These are phyloP conservation scores for Lentinula boryana DNA, from an alignment of 768 basidiomycete genomes.

Conservation along the genomic window DNA sequence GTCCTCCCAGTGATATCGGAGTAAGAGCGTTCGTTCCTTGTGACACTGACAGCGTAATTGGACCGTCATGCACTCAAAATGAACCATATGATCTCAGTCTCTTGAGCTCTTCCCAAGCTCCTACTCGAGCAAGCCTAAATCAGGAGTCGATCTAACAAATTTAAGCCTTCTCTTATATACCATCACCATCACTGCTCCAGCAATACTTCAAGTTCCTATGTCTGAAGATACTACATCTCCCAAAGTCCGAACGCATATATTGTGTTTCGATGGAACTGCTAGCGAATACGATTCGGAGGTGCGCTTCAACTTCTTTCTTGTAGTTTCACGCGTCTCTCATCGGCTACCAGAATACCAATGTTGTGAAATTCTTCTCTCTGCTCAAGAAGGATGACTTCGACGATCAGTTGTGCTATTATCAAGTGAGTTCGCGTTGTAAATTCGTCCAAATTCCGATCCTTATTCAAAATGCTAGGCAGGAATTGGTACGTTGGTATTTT, in stretches of 20 bases:
- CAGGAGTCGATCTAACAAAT: neutral
- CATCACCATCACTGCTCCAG: slow-evolving; percentile 8
- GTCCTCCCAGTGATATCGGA: too few relatives aligned
- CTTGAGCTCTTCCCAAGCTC: neutral
- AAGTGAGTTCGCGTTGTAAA: neutral
- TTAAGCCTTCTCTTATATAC: slow-evolving; percentile 3
- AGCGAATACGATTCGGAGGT: slow-evolving; percentile 45
- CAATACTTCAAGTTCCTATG: slow-evolving; percentile 6
- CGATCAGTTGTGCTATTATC: slow-evolving; percentile 14
- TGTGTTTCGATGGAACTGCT: slow-evolving; percentile 70
- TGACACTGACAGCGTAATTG: neutral
- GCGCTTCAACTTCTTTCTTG: slow-evolving; percentile 10
- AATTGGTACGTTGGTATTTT: slow-evolving; percentile 27
- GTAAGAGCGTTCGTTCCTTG: too few relatives aligned
- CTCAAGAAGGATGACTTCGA: slow-evolving; percentile 22
- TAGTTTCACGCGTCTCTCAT: neutral
- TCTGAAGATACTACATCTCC: slow-evolving; percentile 9
- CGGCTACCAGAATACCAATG: slow-evolving; percentile 21
- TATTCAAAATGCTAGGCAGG: neutral
- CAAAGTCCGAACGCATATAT: slow-evolving; percentile 40
- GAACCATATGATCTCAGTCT: neutral
- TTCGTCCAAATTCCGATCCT: neutral
- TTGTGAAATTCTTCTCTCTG: slow-evolving; percentile 23
- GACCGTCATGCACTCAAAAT: neutral
- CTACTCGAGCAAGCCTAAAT: neutral